Conservation (phyloP, 2,329 filamentous ascomycete genomes). For the Lasiodiplodia hormozganensis region DNA sequence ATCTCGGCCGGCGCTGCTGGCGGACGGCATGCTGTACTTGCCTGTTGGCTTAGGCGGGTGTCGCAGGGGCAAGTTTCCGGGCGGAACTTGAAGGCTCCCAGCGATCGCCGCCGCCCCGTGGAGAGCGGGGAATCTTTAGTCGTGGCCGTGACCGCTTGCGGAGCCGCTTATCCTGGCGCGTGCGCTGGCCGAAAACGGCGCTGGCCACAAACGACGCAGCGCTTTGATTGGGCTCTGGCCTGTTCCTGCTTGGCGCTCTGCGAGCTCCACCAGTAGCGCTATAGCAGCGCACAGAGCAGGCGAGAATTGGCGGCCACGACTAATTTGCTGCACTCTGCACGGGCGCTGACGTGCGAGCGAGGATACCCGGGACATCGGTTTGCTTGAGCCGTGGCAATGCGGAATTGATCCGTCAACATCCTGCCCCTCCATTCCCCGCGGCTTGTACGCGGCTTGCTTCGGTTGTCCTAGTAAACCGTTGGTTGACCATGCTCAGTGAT, state of each 20-base stretch:
- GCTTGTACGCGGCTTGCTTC: slow-evolving; percentile 20
- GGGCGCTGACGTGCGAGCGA: not conserved
- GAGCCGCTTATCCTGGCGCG: not conserved
- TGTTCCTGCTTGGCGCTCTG: too few relatives aligned
- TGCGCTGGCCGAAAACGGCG: not conserved
- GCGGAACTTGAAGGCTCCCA: slow-evolving; percentile 27
- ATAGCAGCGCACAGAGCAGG: not conserved
- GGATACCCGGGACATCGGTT: not conserved
- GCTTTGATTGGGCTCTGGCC: not conserved
- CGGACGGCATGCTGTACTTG: slow-evolving; percentile 13
- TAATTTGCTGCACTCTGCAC: not conserved
- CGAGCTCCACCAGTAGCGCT: not conserved
- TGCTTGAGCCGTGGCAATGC: slow-evolving; percentile 27
- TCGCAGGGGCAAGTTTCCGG: slow-evolving; percentile 19
- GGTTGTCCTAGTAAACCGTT: not conserved
- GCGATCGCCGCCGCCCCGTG: slow-evolving; percentile 15
- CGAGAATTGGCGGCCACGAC: slow-evolving; percentile 14
- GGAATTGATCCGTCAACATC: slow-evolving; percentile 27
- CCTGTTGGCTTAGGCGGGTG: slow-evolving; percentile 7
- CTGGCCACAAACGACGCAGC: not conserved
- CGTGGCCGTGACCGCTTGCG: slow-evolving; percentile 3
- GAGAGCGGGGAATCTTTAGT: slow-evolving; percentile 17
- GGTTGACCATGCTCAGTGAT: not conserved
- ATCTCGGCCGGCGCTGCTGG: slow-evolving; percentile 28
- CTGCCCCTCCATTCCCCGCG: slow-evolving; percentile 22